These are phyloP conservation scores for Tulasnella sp. DNA, from an alignment of 768 basidiomycete species.

Conservation along the genomic window DNA sequence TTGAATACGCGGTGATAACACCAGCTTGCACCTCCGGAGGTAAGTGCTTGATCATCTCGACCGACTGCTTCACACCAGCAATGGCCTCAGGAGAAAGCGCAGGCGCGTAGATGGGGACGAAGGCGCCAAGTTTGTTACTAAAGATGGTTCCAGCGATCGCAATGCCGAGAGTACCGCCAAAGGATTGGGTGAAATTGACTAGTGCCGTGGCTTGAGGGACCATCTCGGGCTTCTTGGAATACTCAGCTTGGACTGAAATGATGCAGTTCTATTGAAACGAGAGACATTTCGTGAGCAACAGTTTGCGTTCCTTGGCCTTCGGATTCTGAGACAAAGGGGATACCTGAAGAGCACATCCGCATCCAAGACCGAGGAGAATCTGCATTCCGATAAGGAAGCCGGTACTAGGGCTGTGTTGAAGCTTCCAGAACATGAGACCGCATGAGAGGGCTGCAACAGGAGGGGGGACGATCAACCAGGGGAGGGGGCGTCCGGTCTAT, in stretches of 20 bases:
- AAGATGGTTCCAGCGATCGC: conserved; percentile 31
- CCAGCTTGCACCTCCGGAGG: conserved; percentile 27
- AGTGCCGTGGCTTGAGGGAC: conserved; percentile 40
- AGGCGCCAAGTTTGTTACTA: conserved; percentile 37
- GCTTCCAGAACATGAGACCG: conserved; percentile 36
- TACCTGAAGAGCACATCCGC: conserved; percentile 39
- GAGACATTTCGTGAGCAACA: background rate
- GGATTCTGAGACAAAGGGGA: background rate
- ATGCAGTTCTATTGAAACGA: conserved; percentile 39
- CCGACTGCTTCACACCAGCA: conserved; percentile 34
- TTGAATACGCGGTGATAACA: conserved; percentile 33
- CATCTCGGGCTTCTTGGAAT: conserved; percentile 36
- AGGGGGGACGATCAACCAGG: conserved; percentile 36
- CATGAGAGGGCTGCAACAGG: conserved; percentile 37
- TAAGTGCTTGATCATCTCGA: conserved; percentile 37
- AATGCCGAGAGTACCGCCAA: conserved; percentile 29
- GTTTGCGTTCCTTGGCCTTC: background rate
- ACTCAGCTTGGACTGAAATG: conserved; percentile 43
- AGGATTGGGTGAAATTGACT: conserved; percentile 38
- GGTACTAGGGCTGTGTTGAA: background rate
- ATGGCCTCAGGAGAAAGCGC: conserved; percentile 31
- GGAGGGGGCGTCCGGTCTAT: conserved; percentile 37
- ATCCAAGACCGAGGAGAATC: conserved; percentile 42
- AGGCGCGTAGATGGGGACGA: conserved; percentile 36
- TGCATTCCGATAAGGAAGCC: conserved; percentile 40